These are phyloP conservation scores for Aureobasidium sp. DNA, from an alignment of 2,329 filamentous ascomycete genomes.

Conservation along the genomic window DNA sequence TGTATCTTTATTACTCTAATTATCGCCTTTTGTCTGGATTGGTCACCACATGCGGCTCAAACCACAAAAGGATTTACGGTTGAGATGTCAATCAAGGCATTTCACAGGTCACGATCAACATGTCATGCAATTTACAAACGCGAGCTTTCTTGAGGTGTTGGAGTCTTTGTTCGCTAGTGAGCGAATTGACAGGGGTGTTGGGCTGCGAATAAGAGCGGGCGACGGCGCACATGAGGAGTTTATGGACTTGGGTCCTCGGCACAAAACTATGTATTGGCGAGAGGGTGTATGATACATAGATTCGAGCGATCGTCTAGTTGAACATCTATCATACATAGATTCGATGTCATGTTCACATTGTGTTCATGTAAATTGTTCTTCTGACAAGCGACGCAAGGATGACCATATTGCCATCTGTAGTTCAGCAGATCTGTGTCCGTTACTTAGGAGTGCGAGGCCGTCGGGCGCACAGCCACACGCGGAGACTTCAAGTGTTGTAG, in stretches of 20 bases:
- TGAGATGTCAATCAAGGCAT: background rate
- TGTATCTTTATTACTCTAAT: constrained; percentile 1
- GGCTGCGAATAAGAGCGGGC: background rate
- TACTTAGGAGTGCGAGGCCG: background rate
- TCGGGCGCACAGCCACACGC: background rate
- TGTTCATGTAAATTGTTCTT: no score
- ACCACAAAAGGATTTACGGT: background rate
- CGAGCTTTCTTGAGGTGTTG: background rate
- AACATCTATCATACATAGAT: background rate
- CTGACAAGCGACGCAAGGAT: background rate
- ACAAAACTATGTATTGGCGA: background rate
- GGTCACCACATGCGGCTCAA: constrained; percentile 7
- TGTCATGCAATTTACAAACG: background rate
- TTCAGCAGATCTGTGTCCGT: background rate
- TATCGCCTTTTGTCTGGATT: background rate
- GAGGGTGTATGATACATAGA: background rate
- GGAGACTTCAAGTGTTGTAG: background rate
- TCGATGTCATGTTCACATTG: background rate
- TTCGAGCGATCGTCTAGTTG: background rate
- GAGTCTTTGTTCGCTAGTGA: background rate
- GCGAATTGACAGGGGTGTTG: background rate
- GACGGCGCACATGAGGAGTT: background rate
- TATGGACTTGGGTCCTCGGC: background rate
- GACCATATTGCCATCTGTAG: background rate
- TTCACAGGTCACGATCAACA: constrained; percentile 8